Evolutionary conservation across 306 rosid genomes (phyloP).

Genomic region (Canavalia gladiata): DNA sequence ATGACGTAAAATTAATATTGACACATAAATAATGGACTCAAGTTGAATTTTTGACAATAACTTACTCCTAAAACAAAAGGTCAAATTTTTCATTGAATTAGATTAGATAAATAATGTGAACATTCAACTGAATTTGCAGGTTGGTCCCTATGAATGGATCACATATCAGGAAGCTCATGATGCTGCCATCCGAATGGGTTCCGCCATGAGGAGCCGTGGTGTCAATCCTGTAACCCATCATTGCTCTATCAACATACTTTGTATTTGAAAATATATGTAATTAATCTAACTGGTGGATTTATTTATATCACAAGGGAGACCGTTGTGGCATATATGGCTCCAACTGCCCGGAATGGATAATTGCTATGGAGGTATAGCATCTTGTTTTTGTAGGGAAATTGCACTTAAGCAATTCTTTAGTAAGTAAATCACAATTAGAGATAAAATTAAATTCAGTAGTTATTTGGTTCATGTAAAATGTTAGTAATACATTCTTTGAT

Average conservation of each 20-base stretch:
- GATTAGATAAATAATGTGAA: not conserved
- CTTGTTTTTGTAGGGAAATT: not conserved
- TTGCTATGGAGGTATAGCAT: conserved; percentile 80
- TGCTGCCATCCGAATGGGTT: conserved; percentile 69
- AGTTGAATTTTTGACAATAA: not conserved
- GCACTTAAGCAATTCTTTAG: not conserved
- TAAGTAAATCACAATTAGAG: conserved; percentile 11
- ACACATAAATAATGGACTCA: not conserved
- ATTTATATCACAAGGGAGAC: conserved; percentile 64
- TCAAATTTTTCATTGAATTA: not conserved
- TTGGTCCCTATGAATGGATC: conserved; percentile 58
- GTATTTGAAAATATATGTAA: not conserved
- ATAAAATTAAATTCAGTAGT: conserved; percentile 13
- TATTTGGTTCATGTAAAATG: not conserved
- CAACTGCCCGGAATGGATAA: conserved; percentile 87
- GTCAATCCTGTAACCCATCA: conserved; percentile 71
- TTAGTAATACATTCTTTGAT: not conserved
- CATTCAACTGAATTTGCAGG: conserved; percentile 52
- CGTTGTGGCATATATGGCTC: conserved; percentile 91
- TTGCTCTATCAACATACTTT: conserved; percentile 27
- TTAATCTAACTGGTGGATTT: conserved; percentile 32
- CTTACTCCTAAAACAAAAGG: not conserved
- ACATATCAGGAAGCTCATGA: conserved; percentile 77
- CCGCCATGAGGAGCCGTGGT: conserved; percentile 77
- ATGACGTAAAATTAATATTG: not conserved